Base-by-base conservation (phyloP, 2,329 filamentous ascomycete species). In the Periconia digitata region DNA sequence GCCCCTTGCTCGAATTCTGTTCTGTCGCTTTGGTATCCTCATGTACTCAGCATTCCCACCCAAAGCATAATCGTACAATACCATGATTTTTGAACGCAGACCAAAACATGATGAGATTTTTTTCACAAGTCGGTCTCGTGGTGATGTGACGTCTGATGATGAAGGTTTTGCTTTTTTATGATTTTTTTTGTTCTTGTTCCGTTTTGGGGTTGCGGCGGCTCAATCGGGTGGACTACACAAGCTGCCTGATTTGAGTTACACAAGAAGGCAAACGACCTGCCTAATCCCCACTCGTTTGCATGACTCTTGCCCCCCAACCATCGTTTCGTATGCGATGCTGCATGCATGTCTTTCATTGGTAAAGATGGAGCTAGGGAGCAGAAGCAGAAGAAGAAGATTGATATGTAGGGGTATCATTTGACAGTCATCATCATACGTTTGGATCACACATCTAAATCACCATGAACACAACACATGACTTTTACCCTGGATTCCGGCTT, bases 21-120 rank as follows among this genome's bases (percentile, higher is more conserved):
- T 56, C 56, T 56, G 51, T 57, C 59, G 60, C 58, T 32, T 59
- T 56, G 61, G 66, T 58, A 12, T 10, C 8, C 27, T 60, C 50
- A 58, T 65, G 63, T 64, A 63, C 62, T 56, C 36, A 17, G 55
- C 59, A 44, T 51, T 59, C 46, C 53, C 55, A 56, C 53, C 56
- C 53, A 40, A 40, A 40, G 38, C 21, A 40, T 40, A 24, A 27
- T 20, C 8, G 37, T 40, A 40, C 42, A 44, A 38, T 38, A 44
- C 17, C 16, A 43, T 35, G 20, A 21, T 35, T 7, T 22, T 27
- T 23, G 41, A 29, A n/a, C n/a, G n/a, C n/a, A n/a, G n/a, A n/a
- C n/a, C n/a, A n/a, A n/a, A n/a, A n/a, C n/a, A n/a, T n/a, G n/a
- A n/a, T n/a, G n/a, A n/a, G n/a, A n/a, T n/a, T n/a, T n/a, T n/a